Conservation (phyloP, 148 eudicot species). For the Selenicereus undatus region DNA sequence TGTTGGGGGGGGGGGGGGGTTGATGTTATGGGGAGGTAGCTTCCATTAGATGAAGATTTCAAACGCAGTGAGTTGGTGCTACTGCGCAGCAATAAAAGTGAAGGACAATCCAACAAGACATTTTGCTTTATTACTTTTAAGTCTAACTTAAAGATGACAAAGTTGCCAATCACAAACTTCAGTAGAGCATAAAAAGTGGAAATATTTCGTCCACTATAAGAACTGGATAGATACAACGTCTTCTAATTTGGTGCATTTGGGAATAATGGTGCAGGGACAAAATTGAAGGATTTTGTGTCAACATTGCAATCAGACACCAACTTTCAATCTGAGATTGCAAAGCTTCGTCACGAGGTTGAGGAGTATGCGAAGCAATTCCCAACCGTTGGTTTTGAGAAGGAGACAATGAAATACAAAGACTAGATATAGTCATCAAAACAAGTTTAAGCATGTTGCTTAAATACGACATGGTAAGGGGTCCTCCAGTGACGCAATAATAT, state of each 20-base stretch:
- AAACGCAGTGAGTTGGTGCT: neutral
- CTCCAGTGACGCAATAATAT: neutral
- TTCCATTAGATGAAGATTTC: neutral
- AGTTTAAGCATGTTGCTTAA: neutral
- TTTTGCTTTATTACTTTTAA: neutral
- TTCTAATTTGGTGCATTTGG: constrained; percentile 1
- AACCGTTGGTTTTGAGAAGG: constrained; percentile 94
- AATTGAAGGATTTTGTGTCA: constrained; percentile 85
- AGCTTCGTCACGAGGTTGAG: constrained; percentile 77
- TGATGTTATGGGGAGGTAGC: neutral
- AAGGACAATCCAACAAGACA: neutral
- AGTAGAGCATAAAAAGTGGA: neutral
- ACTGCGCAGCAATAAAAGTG: neutral
- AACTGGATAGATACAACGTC: neutral
- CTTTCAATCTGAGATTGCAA: constrained; percentile 68
- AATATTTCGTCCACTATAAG: neutral
- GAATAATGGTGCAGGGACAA: constrained; percentile 53
- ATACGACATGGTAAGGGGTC: neutral
- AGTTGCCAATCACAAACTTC: too few species aligned
- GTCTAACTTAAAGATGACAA: neutral
- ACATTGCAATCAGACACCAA: constrained; percentile 57
- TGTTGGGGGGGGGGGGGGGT: too few species aligned
- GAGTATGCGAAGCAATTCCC: constrained; percentile 98
- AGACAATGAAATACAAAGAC: constrained; percentile 91
- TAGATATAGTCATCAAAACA: constrained; percentile 13